These are phyloP conservation scores for Neurospora sp. DNA, from an alignment of 495 filamentous ascomycete species.

Conservation along the genomic window DNA sequence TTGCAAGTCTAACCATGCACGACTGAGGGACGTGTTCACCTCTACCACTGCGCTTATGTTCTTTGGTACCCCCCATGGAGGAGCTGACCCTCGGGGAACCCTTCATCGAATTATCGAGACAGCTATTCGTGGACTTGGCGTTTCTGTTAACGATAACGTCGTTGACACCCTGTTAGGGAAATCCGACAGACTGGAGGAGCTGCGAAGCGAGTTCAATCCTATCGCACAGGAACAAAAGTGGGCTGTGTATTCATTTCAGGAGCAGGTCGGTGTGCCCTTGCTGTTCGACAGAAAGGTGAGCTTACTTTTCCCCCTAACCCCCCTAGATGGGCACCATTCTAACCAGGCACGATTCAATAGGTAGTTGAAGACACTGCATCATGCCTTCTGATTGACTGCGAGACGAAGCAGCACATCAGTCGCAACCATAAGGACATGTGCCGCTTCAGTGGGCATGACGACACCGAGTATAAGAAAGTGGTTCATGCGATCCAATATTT, in stretches of 20 bases:
- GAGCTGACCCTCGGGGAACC: constrained; percentile 19
- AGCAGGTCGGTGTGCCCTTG: constrained; percentile 12
- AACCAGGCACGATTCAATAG: constrained; percentile 7
- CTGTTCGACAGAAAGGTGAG: constrained; percentile 17
- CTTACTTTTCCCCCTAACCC: neutral
- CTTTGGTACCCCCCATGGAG: constrained; percentile 35
- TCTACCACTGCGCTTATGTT: constrained; percentile 32
- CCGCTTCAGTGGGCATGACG: constrained; percentile 23
- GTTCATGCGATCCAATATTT: neutral
- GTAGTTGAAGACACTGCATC: constrained; percentile 31
- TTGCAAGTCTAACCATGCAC: constrained; percentile 6
- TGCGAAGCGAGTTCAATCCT: constrained; percentile 21
- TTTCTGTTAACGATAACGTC: constrained; percentile 16
- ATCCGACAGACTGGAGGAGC: constrained; percentile 21
- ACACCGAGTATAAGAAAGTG: constrained; percentile 17
- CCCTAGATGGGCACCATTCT: neutral
- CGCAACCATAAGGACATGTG: constrained; percentile 34
- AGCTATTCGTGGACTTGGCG: constrained; percentile 12
- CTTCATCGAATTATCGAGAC: constrained; percentile 8
- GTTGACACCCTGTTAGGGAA: constrained; percentile 19
- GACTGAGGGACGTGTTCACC: constrained; percentile 17
- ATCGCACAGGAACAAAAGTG: constrained; percentile 18
- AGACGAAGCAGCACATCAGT: constrained; percentile 21
- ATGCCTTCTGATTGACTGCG: constrained; percentile 11
- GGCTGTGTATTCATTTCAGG: constrained; percentile 30